Base-by-base conservation (phyloP, 106 monocot genomes). In the Dendrobium nobile region DNA sequence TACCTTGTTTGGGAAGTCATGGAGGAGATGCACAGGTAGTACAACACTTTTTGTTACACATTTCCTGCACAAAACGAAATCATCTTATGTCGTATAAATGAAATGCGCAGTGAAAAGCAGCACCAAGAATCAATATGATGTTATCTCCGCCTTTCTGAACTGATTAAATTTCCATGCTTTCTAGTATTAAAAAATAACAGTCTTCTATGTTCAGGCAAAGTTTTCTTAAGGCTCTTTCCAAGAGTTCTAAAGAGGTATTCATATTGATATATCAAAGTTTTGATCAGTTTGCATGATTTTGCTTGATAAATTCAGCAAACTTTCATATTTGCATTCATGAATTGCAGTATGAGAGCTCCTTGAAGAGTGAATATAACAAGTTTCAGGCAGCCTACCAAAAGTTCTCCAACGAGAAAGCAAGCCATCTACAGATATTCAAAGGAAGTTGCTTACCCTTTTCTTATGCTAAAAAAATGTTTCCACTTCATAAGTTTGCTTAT, bases 171-270 rank as follows among this genome's bases (percentile, higher is more conserved):
- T 43, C 41, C 70, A 37, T 4, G 11, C 70, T 70, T 37, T 70
- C 15, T 70, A 31, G 13, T 37, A 70, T 43, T 20, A 37, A 28
- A 74, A 37, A 7, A 1, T 20, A 42, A 74, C 4, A 19, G 59
- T 73, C 51, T 75, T 58, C 41, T 19, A 19, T 84, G 41, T 19
- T 13, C 92, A 93, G 93, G 87, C 93, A 88, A 26, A 85, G 22
- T 82, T 87, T 86, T 83, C 58, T 90, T 77, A 93, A 88, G 85
- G 81, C 83, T 19, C 75, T 93, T 73, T 77, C 80, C 67, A 93
- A 93, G 85, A 85, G 80, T 77, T 87, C 86, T 45, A 93, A 88
- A 85, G 93, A 93, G 90, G 90, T 91, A 47, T 77, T 74, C 40
- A 28, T 77, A 15, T 61, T 61, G 61, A 61, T 61, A 20, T 2